Evolutionary conservation across 805 yeast species (phyloP).

Genomic region (Tetrapisispora nanseiensis): DNA sequence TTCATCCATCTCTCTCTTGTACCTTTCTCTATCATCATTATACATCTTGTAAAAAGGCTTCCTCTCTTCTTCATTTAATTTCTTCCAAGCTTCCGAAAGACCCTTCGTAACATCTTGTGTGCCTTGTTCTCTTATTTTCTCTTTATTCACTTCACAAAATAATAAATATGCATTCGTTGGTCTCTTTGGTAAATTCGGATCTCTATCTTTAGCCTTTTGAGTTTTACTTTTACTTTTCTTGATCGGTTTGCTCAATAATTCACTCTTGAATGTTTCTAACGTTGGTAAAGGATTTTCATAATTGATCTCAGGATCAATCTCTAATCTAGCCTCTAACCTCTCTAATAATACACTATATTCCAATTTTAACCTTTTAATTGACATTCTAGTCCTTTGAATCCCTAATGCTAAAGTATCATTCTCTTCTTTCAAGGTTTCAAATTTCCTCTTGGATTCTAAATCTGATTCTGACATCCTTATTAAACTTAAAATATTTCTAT

Average conservation of each 20-base stretch:
- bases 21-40: slow-evolving; percentile 70
- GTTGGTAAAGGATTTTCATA: slow-evolving; percentile 27
- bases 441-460: slow-evolving; percentile 57
- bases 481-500: too few relatives aligned
- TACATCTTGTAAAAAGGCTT: slow-evolving; percentile 66
- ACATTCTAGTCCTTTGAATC: slow-evolving; percentile 62
- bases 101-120: slow-evolving; percentile 62
- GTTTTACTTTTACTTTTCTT: slow-evolving; percentile 20
- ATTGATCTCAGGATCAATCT: slow-evolving; percentile 23
- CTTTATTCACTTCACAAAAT: slow-evolving; percentile 82
- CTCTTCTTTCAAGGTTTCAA: slow-evolving; percentile 61
- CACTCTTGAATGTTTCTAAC: slow-evolving; percentile 20
- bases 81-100: slow-evolving; percentile 81
- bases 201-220: slow-evolving; percentile 42
- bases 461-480: too few relatives aligned
- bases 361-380: slow-evolving; percentile 67
- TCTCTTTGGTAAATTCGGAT: slow-evolving; percentile 78
- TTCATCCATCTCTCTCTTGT: slow-evolving; percentile 58
- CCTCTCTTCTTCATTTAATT: slow-evolving; percentile 54
- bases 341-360: slow-evolving; percentile 79
- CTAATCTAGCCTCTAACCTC: slow-evolving; percentile 55
- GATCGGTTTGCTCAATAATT: slow-evolving; percentile 17
- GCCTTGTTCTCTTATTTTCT: slow-evolving; percentile 50
- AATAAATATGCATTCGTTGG: slow-evolving; percentile 85
- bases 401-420: slow-evolving; percentile 71